These are phyloP conservation scores for Colletotrichum eleusines DNA, from an alignment of 2,329 filamentous ascomycete genomes.

Conservation along the genomic window DNA sequence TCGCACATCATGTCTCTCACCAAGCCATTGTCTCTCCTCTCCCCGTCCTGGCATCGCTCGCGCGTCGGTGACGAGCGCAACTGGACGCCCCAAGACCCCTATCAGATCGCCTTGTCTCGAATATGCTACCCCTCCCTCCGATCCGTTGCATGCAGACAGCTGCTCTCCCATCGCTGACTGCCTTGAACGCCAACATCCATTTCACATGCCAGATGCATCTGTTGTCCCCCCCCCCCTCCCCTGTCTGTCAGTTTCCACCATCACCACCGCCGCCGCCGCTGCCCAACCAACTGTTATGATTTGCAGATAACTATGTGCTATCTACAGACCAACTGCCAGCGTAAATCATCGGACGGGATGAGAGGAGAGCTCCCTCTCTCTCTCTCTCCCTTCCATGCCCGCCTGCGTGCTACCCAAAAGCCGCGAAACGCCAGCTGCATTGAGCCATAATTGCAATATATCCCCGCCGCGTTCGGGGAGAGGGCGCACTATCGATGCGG, in stretches of 20 bases:
- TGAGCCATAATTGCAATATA: background rate
- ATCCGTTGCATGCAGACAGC: conserved; percentile 4
- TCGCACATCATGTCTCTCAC: conserved; percentile 19
- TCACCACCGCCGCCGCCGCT: too few species aligned
- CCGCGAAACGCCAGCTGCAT: background rate
- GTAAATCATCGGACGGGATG: background rate
- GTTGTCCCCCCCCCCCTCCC: background rate
- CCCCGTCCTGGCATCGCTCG: background rate
- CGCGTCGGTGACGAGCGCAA: conserved; percentile 16
- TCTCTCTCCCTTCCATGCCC: background rate
- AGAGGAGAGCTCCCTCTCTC: background rate
- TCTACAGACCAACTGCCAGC: background rate
- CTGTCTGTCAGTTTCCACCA: background rate
- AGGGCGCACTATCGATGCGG: conserved; percentile 27
- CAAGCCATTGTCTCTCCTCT: conserved; percentile 13
- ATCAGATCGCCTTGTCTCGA: background rate
- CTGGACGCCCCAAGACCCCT: background rate
- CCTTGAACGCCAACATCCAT: conserved; percentile 3
- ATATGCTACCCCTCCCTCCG: background rate
- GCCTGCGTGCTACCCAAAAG: conserved; percentile 25
- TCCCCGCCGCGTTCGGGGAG: conserved; percentile 14
- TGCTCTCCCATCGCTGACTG: background rate
- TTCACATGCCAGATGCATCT: conserved; percentile 28
- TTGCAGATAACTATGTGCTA: conserved; percentile 12
- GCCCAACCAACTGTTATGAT: background rate